phyloP scores from a whole-genome alignment of 208 protist species.

The Crithidia fasciculata region DNA sequence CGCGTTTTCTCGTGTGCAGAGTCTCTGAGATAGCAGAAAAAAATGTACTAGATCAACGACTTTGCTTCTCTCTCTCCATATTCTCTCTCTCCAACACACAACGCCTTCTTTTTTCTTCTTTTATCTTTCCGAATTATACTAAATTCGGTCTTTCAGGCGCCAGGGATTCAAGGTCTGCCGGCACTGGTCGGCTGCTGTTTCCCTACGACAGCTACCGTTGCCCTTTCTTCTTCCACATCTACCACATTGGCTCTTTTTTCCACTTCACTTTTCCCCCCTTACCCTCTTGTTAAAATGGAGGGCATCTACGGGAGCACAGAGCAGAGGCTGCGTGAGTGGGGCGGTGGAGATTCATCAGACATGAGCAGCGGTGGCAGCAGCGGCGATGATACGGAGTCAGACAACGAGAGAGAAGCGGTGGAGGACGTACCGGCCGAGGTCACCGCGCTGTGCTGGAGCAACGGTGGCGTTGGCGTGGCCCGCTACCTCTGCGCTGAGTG shows the following conservation, averaged over 20 bases:
- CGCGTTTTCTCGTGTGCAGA: too few relatives aligned
- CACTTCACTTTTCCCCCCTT: background rate
- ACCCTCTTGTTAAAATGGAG: constrained; percentile 2
- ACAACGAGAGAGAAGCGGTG: background rate
- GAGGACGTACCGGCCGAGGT: background rate
- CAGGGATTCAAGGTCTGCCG: too few relatives aligned
- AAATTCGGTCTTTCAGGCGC: too few relatives aligned
- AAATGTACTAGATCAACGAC: too few relatives aligned
- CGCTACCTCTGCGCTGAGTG: constrained; percentile 41
- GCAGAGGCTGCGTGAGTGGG: background rate
- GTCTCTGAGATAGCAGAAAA: too few relatives aligned
- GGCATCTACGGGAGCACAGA: background rate
- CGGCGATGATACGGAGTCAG: background rate
- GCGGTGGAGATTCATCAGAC: background rate
- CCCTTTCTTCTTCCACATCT: background rate
- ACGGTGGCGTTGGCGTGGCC: constrained; percentile 43
- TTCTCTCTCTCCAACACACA: too few relatives aligned
- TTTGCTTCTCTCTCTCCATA: too few relatives aligned
- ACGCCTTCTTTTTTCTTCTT: too few relatives aligned
- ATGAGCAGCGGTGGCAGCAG: background rate
- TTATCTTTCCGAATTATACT: too few relatives aligned
- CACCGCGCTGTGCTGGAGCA: constrained; percentile 31
- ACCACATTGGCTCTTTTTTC: background rate
- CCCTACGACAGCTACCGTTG: too few relatives aligned
- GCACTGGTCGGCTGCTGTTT: too few relatives aligned